Evolutionary conservation across 73 alveolate species (phyloP), one percentile per base, ranked within the genome.

Genomic region (Stentor roeselii): DNA sequence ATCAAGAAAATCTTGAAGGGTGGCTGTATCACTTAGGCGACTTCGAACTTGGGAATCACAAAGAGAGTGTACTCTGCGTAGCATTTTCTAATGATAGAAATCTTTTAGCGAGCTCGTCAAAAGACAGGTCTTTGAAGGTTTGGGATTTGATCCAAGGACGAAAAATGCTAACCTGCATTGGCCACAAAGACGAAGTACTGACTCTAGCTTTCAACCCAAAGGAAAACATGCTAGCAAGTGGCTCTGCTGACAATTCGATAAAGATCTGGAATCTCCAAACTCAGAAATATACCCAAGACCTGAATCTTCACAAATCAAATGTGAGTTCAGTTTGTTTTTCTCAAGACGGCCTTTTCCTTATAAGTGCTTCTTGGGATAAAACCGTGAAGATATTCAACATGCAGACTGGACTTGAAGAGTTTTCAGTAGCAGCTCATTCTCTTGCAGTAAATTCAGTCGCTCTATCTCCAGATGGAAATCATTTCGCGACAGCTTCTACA

Each of bases 381-480:
- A 95, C 99, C 11, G 82, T 97, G 4, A 97, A 96, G 90, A 95
- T 97, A n/a, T 97, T 99, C 99, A 99, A 97, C 90, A 90, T 97
- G 83, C 93, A 98, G 90, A 89, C 90, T 91, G 99, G 99, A 0
- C 96, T 91, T 88, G 86, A 92, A 36, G 90, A 96, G 42, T 97
- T 95, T 82, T 96, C 99, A 39, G 96, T 97, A 3, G 97, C 86
- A 59, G 98, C 98, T 15, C 99, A 97, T 78, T 94, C 93, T 85
- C 98, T 98, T 84, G 93, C 97, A 59, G 97, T 97, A 60, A 86
- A 93, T 76, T 97, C 94, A 59, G 76, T 95, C 3, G 83, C 93
- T 3, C 89, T 94, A n/a, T 88, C 96, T 59, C 97, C 98, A 32
- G 60, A 76, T 38, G 99, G 99, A 0, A 42, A 76, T 74, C 80